These are phyloP conservation scores for Nyssa sinensis DNA, from an alignment of 148 eudicot genomes.

Conservation along the genomic window DNA sequence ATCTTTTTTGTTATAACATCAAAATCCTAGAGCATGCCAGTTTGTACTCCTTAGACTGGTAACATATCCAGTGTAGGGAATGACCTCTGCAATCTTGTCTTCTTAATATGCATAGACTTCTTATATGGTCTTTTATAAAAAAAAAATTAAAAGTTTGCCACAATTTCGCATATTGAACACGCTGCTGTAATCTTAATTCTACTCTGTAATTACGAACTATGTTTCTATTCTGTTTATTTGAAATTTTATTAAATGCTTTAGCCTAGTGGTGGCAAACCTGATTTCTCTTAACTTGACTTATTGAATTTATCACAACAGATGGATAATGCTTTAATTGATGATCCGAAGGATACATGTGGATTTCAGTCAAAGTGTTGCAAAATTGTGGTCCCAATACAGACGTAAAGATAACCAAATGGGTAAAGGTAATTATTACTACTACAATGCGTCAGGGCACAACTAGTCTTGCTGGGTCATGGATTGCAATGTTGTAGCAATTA, in stretches of 20 bases:
- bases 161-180: neutral
- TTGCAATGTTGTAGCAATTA: constrained; percentile 2
- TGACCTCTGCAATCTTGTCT: no score
- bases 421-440: constrained; percentile 23
- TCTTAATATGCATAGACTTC: no score
- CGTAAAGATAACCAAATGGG: constrained; percentile 60
- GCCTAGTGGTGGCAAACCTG: neutral
- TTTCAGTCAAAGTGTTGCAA: constrained; percentile 96
- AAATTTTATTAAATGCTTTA: no score
- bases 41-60: no score
- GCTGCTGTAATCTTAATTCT: neutral
- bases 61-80: no score
- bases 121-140: neutral
- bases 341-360: constrained; percentile 93
- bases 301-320: constrained; percentile 46
- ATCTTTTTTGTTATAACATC: no score
- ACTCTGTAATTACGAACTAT: neutral
- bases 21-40: no score
- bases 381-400: constrained; percentile 81
- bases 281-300: constrained; percentile 7
- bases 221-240: neutral
- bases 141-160: neutral
- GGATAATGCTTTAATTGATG: constrained; percentile 97
- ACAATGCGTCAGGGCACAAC: neutral
- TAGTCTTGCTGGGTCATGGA: constrained; percentile 1